Evolutionary conservation across 108 stramenopile genomes (phyloP).

Genomic region (Skeletonema costatum): DNA sequence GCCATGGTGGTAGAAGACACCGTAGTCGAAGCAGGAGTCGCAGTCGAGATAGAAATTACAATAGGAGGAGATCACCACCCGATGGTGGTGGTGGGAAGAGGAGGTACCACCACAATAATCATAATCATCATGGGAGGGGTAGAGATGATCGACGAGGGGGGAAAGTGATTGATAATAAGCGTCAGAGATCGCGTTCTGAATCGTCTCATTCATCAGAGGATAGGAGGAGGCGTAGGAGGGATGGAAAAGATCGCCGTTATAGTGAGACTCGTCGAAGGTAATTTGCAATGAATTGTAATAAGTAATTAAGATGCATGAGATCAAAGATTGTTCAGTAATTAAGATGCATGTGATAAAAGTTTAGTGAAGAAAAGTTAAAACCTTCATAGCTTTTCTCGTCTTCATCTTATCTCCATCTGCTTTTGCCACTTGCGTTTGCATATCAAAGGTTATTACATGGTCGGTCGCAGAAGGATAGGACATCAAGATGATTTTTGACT

Average conservation of each 20-base stretch:
- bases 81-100: neutral
- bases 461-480: too few species aligned
- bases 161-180: neutral
- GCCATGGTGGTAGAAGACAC: conserved; percentile 5
- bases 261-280: neutral
- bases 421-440: too few species aligned
- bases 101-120: neutral
- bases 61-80: neutral
- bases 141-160: neutral
- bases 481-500: too few species aligned
- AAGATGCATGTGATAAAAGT: neutral
- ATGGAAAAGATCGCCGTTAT: neutral
- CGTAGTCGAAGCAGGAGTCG: conserved; percentile 13
- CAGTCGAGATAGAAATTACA: neutral
- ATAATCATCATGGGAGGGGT: neutral
- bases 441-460: too few species aligned
- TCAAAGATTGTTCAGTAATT: too few species aligned
- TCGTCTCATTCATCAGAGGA: conserved; percentile 1
- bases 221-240: neutral
- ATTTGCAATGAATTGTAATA: neutral
- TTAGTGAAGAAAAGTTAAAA: neutral
- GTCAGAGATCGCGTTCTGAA: neutral
- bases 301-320: neutral
- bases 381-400: too few species aligned
- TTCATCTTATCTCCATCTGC: too few species aligned